These are phyloP conservation scores for Bimuria novae-zelandiae DNA, from an alignment of 2,329 filamentous ascomycete genomes.

Conservation along the genomic window DNA sequence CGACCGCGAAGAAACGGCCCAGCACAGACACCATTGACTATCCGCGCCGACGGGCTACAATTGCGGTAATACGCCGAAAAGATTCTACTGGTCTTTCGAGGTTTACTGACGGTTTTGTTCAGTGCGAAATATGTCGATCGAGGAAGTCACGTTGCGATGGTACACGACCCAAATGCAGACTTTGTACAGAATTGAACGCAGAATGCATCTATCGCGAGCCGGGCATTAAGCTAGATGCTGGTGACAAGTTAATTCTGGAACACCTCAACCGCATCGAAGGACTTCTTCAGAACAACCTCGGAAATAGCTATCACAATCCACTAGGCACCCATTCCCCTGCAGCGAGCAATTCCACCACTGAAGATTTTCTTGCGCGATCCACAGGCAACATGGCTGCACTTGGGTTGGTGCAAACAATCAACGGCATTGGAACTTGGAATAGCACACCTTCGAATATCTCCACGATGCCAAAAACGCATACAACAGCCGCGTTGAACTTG, in stretches of 20 bases:
- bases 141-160: conserved; percentile 81
- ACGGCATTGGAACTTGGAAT: conserved; percentile 73
- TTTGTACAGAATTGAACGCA: conserved; percentile 79
- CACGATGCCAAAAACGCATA: conserved; percentile 84
- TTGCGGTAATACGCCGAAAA: conserved; percentile 40
- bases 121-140: conserved; percentile 83
- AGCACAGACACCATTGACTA: conserved; percentile 51
- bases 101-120: conserved; percentile 29
- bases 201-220: conserved; percentile 86
- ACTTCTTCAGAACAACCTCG: conserved; percentile 72
- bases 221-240: conserved; percentile 83
- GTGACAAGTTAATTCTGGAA: conserved; percentile 83
- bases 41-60: conserved; percentile 48
- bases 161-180: conserved; percentile 79
- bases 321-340: conserved; percentile 61
- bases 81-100: not conserved
- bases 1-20: conserved; percentile 43
- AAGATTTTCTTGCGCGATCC: conserved; percentile 48
- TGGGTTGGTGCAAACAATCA: conserved; percentile 48
- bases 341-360: conserved; percentile 51
- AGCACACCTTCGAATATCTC: conserved; percentile 70
- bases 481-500: conserved; percentile 77
- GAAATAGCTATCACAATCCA: conserved; percentile 59
- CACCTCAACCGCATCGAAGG: conserved; percentile 77
- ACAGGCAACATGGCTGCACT: conserved; percentile 42